These are phyloP conservation scores for Ampelocalamus luodianensis DNA, from an alignment of 176 grass and related monocot species.

Conservation along the genomic window DNA sequence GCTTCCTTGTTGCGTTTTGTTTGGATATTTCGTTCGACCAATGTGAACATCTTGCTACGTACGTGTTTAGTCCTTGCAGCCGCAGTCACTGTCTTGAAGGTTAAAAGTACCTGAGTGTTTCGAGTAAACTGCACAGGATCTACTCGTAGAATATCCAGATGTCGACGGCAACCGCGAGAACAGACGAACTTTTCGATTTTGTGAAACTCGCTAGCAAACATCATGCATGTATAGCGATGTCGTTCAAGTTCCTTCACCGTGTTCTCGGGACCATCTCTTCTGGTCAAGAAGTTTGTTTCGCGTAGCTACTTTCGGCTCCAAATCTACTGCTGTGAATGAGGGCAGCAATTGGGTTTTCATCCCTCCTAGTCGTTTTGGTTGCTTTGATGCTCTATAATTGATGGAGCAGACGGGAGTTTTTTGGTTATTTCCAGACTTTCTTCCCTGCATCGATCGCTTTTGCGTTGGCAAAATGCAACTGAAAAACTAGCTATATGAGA, in stretches of 20 bases:
- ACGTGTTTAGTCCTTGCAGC: conserved; percentile 7
- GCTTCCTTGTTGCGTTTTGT: not conserved
- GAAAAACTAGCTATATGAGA: conserved; percentile 17
- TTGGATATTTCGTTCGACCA: not conserved
- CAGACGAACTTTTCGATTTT: not conserved
- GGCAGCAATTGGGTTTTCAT: not conserved
- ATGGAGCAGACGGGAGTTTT: not conserved
- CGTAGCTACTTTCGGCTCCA: not conserved
- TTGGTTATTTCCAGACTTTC: not conserved
- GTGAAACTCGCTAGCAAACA: not conserved
- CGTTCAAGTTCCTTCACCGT: not conserved
- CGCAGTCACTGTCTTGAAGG: not conserved
- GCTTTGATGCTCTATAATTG: conserved; percentile 4
- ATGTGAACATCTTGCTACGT: conserved; percentile 9
- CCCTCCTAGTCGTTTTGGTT: not conserved
- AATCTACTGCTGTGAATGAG: not conserved
- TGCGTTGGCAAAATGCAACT: conserved; percentile 32
- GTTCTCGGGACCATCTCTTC: not conserved
- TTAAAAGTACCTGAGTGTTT: not conserved
- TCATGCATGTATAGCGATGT: not conserved
- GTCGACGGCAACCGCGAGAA: not conserved
- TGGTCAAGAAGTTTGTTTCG: not conserved
- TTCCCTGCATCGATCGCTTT: not conserved
- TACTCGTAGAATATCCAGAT: not conserved
- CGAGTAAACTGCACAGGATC: not conserved